phyloP scores from a whole-genome alignment of 345 rosid genomes.

The Lepidium aucheri region DNA sequence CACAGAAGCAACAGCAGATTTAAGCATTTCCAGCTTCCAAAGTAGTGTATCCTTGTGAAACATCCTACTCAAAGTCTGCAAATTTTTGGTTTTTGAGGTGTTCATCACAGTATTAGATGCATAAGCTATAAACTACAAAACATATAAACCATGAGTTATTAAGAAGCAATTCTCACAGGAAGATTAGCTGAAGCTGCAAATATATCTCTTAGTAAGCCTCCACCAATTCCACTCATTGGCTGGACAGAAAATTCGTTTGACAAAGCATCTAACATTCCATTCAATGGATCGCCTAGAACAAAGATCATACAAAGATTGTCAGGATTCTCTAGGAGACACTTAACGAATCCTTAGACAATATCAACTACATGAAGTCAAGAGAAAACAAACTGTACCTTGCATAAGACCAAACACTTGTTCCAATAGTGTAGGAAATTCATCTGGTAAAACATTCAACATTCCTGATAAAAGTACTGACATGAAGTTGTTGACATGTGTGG shows the following conservation, averaged over 20 bases:
- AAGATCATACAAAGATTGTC: neutral
- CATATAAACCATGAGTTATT: neutral
- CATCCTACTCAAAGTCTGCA: conserved; percentile 48
- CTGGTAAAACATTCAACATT: conserved; percentile 35
- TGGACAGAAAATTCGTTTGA: conserved; percentile 26
- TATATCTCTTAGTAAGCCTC: conserved; percentile 27
- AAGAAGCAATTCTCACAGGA: conserved; percentile 19
- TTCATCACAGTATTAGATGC: neutral
- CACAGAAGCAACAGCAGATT: conserved; percentile 40
- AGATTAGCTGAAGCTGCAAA: conserved; percentile 28
- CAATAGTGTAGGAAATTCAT: conserved; percentile 27
- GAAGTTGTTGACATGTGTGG: conserved; percentile 38
- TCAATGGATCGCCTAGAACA: conserved; percentile 32
- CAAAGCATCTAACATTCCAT: conserved; percentile 27
- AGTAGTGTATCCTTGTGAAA: conserved; percentile 56
- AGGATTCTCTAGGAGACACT: neutral
- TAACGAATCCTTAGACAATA: neutral
- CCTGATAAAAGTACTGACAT: conserved; percentile 32
- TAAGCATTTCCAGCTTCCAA: conserved; percentile 66
- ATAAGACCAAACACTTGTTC: conserved; percentile 31
- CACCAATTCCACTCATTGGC: conserved; percentile 14
- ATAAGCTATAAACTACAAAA: neutral
- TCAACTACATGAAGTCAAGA: neutral
- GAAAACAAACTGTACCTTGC: conserved; percentile 23
- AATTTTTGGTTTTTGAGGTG: neutral